These are phyloP conservation scores for Lactarius sp. DNA, from an alignment of 768 basidiomycete genomes.

Conservation along the genomic window DNA sequence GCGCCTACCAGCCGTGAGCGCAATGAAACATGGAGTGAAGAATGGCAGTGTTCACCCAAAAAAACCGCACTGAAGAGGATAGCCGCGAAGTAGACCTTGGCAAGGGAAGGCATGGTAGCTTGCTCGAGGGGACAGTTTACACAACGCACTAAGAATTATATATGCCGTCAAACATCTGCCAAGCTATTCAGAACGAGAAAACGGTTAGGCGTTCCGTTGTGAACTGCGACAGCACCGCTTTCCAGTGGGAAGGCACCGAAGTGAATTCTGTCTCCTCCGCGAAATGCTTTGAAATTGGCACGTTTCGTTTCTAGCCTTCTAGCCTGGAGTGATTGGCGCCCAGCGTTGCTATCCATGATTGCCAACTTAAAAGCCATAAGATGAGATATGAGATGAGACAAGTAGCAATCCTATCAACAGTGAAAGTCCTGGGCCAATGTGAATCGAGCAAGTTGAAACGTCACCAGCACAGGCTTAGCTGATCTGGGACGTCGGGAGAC, in stretches of 20 bases:
- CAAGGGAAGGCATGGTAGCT: slow-evolving; percentile 4
- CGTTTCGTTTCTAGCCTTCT: background rate
- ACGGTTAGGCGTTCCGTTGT: background rate
- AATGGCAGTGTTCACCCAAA: slow-evolving; percentile 9
- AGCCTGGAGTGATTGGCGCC: background rate
- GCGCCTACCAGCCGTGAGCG: slow-evolving; percentile 5
- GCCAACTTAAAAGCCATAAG: background rate
- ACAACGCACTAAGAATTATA: background rate
- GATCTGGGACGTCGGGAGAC: background rate
- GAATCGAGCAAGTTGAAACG: background rate
- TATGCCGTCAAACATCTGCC: background rate
- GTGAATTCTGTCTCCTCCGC: background rate
- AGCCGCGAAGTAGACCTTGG: slow-evolving; percentile 2
- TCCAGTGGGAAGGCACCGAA: too few species aligned
- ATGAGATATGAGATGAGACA: background rate
- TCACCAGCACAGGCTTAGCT: background rate
- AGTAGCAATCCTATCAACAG: background rate
- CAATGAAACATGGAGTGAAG: background rate
- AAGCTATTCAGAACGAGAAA: background rate
- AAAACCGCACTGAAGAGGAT: background rate
- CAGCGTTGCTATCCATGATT: background rate
- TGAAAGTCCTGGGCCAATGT: background rate
- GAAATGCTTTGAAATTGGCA: background rate
- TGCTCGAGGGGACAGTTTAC: background rate
- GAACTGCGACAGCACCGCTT: background rate